Evolutionary conservation across 2,329 filamentous ascomycete species (phyloP).

Genomic region (Exserohilum turcica): DNA sequence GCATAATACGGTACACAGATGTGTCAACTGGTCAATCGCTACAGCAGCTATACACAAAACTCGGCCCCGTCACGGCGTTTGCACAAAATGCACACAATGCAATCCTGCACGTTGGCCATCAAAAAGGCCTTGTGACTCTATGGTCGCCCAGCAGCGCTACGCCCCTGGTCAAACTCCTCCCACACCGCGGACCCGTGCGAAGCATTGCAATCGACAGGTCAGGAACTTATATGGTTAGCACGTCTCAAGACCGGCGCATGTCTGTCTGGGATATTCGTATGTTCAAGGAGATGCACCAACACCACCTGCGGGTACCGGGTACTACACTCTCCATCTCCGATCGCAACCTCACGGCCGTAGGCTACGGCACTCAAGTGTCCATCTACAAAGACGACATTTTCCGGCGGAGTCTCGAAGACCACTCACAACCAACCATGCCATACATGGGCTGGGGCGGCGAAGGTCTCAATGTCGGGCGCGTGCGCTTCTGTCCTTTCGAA

Average conservation of each 20-base stretch:
- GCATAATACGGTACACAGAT: slow-evolving; percentile 88
- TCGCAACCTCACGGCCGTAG: slow-evolving; percentile 82
- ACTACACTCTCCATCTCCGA: slow-evolving; percentile 88
- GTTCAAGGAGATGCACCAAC: slow-evolving; percentile 90
- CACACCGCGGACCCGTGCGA: slow-evolving; percentile 86
- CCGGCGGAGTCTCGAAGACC: slow-evolving; percentile 71
- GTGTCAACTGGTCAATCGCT: slow-evolving; percentile 91
- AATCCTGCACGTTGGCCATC: slow-evolving; percentile 88
- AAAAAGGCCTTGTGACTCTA: slow-evolving; percentile 90
- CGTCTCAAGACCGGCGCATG: slow-evolving; percentile 88
- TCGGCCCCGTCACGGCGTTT: slow-evolving; percentile 82
- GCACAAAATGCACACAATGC: slow-evolving; percentile 92
- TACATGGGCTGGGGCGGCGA: slow-evolving; percentile 95
- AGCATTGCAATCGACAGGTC: slow-evolving; percentile 84
- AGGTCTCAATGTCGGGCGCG: slow-evolving; percentile 76
- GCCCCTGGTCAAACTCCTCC: slow-evolving; percentile 87
- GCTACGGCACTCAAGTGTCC: slow-evolving; percentile 86
- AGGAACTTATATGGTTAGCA: slow-evolving; percentile 93
- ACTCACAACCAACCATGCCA: slow-evolving; percentile 73
- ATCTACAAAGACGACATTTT: slow-evolving; percentile 87
- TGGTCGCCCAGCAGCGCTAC: slow-evolving; percentile 93
- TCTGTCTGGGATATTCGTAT: slow-evolving; percentile 95
- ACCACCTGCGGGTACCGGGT: slow-evolving; percentile 81
- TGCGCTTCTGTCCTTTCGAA: slow-evolving; percentile 93
- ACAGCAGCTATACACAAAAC: slow-evolving; percentile 80